Conservation (phyloP, 78 protist species). For the Dictyostelium discoideum region DNA sequence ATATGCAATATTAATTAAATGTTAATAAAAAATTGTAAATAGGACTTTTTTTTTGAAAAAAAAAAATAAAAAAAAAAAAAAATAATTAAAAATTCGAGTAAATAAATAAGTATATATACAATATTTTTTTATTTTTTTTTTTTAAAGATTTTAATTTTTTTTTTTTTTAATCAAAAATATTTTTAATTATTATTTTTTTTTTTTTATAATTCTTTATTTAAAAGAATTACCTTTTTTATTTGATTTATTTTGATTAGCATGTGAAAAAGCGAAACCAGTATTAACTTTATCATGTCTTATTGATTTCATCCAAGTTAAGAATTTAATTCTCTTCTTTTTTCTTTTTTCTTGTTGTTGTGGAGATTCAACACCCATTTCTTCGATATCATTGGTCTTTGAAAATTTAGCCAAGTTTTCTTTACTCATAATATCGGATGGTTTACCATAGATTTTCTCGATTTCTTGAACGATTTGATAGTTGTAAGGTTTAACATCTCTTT, state of each 20-base stretch:
- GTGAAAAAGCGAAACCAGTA: slow-evolving; percentile 68
- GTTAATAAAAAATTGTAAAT: neutral
- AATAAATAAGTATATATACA: neutral
- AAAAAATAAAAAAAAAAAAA: no score
- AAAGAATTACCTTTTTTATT: slow-evolving; percentile 19
- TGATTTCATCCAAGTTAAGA: slow-evolving; percentile 62
- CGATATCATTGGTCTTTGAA: slow-evolving; percentile 10
- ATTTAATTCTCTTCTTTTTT: slow-evolving; percentile 22
- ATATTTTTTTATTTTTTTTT: no score
- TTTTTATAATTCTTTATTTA: neutral
- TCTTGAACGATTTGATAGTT: slow-evolving; percentile 71
- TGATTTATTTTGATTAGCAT: slow-evolving; percentile 38
- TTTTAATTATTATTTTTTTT: no score
- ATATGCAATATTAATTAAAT: neutral
- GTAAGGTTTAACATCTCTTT: slow-evolving; percentile 57
- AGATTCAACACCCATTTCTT: slow-evolving; percentile 43
- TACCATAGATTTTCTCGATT: slow-evolving; percentile 47
- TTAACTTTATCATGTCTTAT: slow-evolving; percentile 14
- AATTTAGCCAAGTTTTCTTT: slow-evolving; percentile 9
- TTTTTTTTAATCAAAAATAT: no score
- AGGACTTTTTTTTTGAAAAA: no score
- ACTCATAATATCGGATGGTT: slow-evolving; percentile 46
- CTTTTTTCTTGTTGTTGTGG: slow-evolving; percentile 6
- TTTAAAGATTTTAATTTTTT: no score
- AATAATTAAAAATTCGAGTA: neutral